phyloP scores from a whole-genome alignment of 2,329 filamentous ascomycete genomes.

The Dothidotthia symphoricarpi region DNA sequence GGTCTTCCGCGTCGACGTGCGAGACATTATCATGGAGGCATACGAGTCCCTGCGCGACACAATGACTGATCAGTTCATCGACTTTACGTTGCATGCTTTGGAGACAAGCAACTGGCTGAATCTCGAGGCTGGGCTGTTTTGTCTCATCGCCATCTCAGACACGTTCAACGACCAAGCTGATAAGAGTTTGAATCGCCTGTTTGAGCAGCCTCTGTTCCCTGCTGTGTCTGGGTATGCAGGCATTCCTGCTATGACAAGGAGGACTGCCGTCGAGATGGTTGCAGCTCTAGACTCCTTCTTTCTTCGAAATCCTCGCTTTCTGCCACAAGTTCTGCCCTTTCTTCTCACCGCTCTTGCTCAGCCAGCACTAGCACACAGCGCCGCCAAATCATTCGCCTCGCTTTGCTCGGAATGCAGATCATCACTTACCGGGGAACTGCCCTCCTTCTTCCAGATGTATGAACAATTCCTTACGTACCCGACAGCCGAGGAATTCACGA shows the following conservation, averaged over 20 bases:
- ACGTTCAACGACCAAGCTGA: constrained; percentile 62
- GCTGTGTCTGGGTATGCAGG: constrained; percentile 46
- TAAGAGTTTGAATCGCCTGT: constrained; percentile 59
- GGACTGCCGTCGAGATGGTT: constrained; percentile 68
- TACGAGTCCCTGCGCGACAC: constrained; percentile 56
- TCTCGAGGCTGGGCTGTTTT: constrained; percentile 57
- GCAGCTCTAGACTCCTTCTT: constrained; percentile 77
- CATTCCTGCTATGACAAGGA: constrained; percentile 62
- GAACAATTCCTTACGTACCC: constrained; percentile 58
- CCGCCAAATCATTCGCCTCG: constrained; percentile 70
- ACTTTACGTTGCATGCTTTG: constrained; percentile 45
- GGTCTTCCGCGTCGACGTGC: constrained; percentile 75
- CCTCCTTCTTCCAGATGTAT: constrained; percentile 70
- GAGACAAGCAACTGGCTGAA: constrained; percentile 48
- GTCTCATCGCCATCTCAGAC: constrained; percentile 66
- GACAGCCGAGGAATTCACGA: constrained; percentile 66
- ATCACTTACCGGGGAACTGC: constrained; percentile 65
- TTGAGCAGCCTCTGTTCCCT: constrained; percentile 60
- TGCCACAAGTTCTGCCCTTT: constrained; percentile 70
- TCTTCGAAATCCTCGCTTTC: constrained; percentile 63
- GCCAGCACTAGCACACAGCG: constrained; percentile 60
- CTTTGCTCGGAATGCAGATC: constrained; percentile 74
- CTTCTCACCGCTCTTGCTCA: constrained; percentile 69
- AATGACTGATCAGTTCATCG: constrained; percentile 50
- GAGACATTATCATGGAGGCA: constrained; percentile 71